A percentile compares a stretch with the other conserved stretches of the same genome.
Evolutionary conservation across 768 basidiomycete species (phyloP).

Genomic region (Lyophyllum atratum): DNA sequence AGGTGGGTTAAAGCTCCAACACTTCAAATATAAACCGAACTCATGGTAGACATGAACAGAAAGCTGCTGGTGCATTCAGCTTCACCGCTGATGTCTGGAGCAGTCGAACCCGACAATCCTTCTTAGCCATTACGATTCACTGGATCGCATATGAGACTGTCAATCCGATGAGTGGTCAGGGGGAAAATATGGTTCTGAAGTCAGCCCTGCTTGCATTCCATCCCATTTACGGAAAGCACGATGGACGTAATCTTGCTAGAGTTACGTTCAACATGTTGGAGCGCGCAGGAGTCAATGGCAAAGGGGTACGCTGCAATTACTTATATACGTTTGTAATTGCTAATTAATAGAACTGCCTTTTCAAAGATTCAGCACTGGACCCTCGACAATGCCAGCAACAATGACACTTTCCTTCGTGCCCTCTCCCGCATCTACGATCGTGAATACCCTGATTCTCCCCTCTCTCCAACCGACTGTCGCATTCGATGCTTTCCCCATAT

Average conservation of each 20-base stretch:
- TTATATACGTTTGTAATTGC: background rate
- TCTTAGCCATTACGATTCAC: background rate
- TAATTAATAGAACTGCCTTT: background rate
- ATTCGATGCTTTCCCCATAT: conserved; percentile 25
- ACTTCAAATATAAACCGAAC: background rate
- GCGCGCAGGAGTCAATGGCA: background rate
- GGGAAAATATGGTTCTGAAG: background rate
- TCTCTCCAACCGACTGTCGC: conserved; percentile 6
- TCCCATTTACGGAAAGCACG: background rate
- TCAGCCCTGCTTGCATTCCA: background rate
- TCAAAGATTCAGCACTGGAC: conserved; percentile 4
- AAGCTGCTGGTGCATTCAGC: background rate
- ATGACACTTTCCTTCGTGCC: conserved; percentile 7
- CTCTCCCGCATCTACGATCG: background rate
- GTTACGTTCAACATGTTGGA: background rate
- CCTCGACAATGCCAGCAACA: conserved; percentile 20
- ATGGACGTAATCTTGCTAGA: background rate
- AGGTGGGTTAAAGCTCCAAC: background rate
- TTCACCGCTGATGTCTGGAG: background rate
- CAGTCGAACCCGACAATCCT: background rate
- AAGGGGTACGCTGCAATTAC: background rate
- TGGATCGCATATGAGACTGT: background rate
- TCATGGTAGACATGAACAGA: background rate
- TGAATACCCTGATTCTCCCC: background rate
- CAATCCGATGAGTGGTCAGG: background rate